Evolutionary conservation across 2,329 filamentous ascomycete species (phyloP).

Genomic region (Colletotrichum truncatum): DNA sequence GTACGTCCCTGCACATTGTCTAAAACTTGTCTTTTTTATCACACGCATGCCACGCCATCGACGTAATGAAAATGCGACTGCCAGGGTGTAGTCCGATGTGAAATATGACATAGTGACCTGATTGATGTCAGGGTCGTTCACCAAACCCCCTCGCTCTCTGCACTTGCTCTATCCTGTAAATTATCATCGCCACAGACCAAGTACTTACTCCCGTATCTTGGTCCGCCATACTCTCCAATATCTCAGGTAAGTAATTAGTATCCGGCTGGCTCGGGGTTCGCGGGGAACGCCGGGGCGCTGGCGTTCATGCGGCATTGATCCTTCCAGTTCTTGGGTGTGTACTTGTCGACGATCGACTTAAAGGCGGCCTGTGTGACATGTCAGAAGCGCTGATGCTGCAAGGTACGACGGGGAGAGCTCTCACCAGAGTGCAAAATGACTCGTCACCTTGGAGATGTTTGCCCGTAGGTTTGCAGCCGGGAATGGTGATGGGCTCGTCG

Average conservation of each 20-base stretch:
- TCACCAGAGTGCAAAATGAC: constrained; percentile 87
- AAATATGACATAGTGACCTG: too few relatives aligned
- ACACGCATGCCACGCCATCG: too few relatives aligned
- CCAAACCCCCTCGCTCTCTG: too few relatives aligned
- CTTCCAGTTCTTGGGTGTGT: constrained; percentile 83
- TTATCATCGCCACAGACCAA: neutral
- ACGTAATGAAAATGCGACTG: too few relatives aligned
- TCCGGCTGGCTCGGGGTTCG: constrained; percentile 61
- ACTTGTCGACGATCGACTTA: constrained; percentile 91
- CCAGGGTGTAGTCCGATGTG: too few relatives aligned
- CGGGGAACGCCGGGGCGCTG: constrained; percentile 54
- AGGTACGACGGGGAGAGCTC: constrained; percentile 36
- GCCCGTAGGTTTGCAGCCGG: constrained; percentile 78
- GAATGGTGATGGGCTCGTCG: constrained; percentile 81
- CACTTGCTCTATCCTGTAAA: neutral
- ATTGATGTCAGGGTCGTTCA: too few relatives aligned
- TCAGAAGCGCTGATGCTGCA: neutral
- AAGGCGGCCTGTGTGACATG: constrained; percentile 74
- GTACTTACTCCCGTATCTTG: neutral
- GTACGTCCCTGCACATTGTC: too few relatives aligned
- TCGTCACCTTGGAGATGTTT: constrained; percentile 90
- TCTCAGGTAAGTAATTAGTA: constrained; percentile 44
- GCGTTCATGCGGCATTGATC: constrained; percentile 59
- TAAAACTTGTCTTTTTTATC: too few relatives aligned
- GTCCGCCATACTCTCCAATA: neutral